Base-by-base conservation (phyloP, 129 eudicot genomes). In the Oenanthe sinensis region DNA sequence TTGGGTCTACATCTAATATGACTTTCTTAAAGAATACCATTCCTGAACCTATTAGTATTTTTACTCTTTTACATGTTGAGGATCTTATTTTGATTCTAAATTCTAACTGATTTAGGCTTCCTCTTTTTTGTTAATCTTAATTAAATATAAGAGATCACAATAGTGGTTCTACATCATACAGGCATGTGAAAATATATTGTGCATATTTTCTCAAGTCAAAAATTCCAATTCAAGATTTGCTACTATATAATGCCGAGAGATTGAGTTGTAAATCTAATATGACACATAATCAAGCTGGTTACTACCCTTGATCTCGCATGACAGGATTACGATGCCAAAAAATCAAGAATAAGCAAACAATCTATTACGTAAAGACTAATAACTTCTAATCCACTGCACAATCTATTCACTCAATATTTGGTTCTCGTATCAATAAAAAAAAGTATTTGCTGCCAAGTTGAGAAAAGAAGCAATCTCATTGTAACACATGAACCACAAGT, bases 401-500 rank as follows among this genome's bases (percentile, higher is more conserved):
- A 33, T 33, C 36, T 33, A 33, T 33, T 33, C 36, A 33, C 36
- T 33, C 1, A 33, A 33, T 33, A 33, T 33, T 33, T 33, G 36
- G 36, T 33, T 33, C 36, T 33, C 36, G 36, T 33, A 33, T 33
- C 36, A 1, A 33, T 33, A 1, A 33, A 33, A 33, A 33, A 33
- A 33, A 63, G 12, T 87, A 91, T 94, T 87, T 91, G 82, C 77
- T 83, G 79, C 87, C 86, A 50, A 87, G 76, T 5, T 87, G 92
- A 62, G 81, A 75, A 30, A 79, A 81, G 75, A 81, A 79, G 48
- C 84, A 67, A 82, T 83, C 50, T 89, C 87, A 73, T 86, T 91
- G 86, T 89, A 84, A 89, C 82, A 87, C 75, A 91, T 81, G 83
- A 86, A 91, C 97, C 69, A 91, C 88, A 81, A 87, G 12, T 46